Conservation (phyloP, 805 yeast genomes). For the Tetrapisispora nanseiensis region DNA sequence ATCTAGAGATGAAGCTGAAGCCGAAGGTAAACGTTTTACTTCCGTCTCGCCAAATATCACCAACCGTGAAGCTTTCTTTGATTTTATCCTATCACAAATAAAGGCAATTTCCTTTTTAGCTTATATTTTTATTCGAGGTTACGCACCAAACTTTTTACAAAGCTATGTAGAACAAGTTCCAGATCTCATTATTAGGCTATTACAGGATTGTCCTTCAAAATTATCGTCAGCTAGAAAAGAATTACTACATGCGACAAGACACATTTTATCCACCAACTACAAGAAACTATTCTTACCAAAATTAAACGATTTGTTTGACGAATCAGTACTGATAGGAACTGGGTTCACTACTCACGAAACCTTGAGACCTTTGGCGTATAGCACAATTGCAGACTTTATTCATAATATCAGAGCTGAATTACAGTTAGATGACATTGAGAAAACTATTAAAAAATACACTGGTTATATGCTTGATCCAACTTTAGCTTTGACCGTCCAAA, state of each 20-base stretch:
- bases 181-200: conserved; percentile 68
- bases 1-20: conserved; percentile 50
- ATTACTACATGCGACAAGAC: conserved; percentile 85
- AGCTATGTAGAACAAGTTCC: conserved; percentile 61
- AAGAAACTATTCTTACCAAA: conserved; percentile 75
- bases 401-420: conserved; percentile 84
- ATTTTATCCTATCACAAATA: conserved; percentile 85
- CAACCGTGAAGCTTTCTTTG: conserved; percentile 74
- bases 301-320: conserved; percentile 76
- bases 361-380: conserved; percentile 84
- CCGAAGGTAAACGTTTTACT: conserved; percentile 49
- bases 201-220: conserved; percentile 95
- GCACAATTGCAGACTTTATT: conserved; percentile 90
- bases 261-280: conserved; percentile 85
- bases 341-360: conserved; percentile 89
- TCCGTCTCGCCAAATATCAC: conserved; percentile 66
- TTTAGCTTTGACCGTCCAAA: conserved; percentile 81
- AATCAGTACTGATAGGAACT: conserved; percentile 78
- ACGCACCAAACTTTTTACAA: conserved; percentile 53
- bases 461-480: conserved; percentile 70
- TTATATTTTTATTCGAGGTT: conserved; percentile 79
- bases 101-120: conserved; percentile 94
- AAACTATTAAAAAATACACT: conserved; percentile 76
- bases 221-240: conserved; percentile 87
- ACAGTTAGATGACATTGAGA: conserved; percentile 74